Evolutionary conservation across 2,329 filamentous ascomycete species (phyloP), one percentile per base, ranked within the genome.

Genomic region (Hortaea werneckii): DNA sequence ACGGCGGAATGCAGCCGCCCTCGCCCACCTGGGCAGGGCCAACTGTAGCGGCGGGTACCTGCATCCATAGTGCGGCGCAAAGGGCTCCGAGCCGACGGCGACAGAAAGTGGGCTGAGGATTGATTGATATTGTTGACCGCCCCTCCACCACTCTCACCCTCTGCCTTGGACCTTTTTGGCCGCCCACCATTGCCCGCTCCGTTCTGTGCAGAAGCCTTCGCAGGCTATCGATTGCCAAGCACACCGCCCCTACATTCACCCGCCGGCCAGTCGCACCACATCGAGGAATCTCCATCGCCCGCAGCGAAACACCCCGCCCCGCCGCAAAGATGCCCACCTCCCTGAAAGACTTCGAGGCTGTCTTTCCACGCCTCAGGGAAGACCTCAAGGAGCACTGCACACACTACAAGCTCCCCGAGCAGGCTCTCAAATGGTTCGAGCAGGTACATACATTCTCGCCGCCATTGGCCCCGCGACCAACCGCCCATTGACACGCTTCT

Each of bases 381-480:
- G 87, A 88, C 61, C 73, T 98, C 47, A 76, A 89, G 56, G 80
- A 80, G 53, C 81, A 92, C 71, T 85, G 83, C 56, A 78, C 80
- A 65, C 74, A 79, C 59, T 95, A 94, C 74, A 88, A 89, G 50
- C 75, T 95, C 29, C 89, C 92, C 44, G 68, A 83, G 56, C 77
- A 85, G 67, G 84, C 88, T 51, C 70, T 90, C 49, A 77, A 86
- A 59, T 96, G 90, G 90, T 89, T 87, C 69, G 82, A 87, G 68
- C 78, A 81, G 71, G 88, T 92, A 65, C 57, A 69, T 20, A 20
- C 20, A 20, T 20, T 20, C 20, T 35, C 30, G 9, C 26, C 44
- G 29, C 6, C 20, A 28, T 43, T 12, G 20, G 20, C 37, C 29
- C 29, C 44, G 8, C 12, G 12, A 27, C 10, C 35, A 51, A 41